Evolutionary conservation across 2,329 filamentous ascomycete genomes (phyloP).

Genomic region (Venturia effusa): DNA sequence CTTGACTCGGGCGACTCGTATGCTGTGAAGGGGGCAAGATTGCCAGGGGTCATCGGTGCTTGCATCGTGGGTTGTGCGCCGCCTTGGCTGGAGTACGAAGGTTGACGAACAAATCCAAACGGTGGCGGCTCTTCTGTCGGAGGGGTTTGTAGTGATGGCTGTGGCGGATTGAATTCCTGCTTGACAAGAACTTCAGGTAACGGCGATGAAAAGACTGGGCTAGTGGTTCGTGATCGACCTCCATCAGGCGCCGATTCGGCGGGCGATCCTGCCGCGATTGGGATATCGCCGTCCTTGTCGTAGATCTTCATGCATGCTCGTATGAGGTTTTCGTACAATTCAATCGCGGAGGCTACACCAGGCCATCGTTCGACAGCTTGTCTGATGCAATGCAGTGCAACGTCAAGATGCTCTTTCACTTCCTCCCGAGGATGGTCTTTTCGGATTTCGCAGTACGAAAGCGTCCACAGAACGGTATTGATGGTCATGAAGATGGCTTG

Average conservation of each 20-base stretch:
- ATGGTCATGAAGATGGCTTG: conserved; percentile 83
- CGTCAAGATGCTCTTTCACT: conserved; percentile 62
- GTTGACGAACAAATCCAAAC: conserved; percentile 3
- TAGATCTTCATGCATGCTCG: conserved; percentile 83
- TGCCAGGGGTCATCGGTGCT: neutral
- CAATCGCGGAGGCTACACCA: conserved; percentile 70
- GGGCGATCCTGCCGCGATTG: conserved; percentile 36
- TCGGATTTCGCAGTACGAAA: conserved; percentile 79
- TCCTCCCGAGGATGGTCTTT: conserved; percentile 60
- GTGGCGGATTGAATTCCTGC: conserved; percentile 1
- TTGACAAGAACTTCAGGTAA: neutral
- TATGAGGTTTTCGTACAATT: conserved; percentile 79
- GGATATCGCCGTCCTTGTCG: conserved; percentile 46
- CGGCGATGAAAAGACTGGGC: conserved; percentile 22
- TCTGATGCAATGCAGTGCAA: conserved; percentile 67
- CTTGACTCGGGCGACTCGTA: neutral
- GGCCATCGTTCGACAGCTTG: conserved; percentile 84
- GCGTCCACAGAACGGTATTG: conserved; percentile 83
- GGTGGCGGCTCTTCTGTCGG: neutral
- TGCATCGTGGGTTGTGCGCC: neutral
- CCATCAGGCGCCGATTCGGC: conserved; percentile 30
- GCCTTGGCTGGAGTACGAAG: neutral
- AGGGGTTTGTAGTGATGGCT: neutral
- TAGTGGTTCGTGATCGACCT: conserved; percentile 34
- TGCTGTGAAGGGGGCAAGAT: neutral